Conservation (phyloP, 2,329 filamentous ascomycete genomes). For the Allantophomopsis lycopodina region DNA sequence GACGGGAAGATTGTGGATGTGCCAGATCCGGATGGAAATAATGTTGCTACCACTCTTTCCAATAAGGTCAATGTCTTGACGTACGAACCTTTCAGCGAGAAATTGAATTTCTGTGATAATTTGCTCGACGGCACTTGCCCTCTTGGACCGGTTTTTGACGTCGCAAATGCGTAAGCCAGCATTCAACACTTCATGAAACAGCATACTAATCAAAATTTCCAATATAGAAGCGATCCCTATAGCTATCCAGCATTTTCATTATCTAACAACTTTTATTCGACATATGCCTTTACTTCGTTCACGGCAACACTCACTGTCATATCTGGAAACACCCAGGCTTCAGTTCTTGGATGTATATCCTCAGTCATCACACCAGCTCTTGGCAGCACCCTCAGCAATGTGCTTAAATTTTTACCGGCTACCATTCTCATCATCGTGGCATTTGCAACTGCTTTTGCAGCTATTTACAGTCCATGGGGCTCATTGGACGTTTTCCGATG, state of each 20-base stretch:
- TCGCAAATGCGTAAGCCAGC: too few species aligned
- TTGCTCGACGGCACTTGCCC: conserved; percentile 57
- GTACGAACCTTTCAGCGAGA: conserved; percentile 51
- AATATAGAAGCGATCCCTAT: conserved; percentile 21
- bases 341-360: conserved; percentile 65
- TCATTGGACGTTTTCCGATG: conserved; percentile 82
- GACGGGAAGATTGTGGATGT: conserved; percentile 64
- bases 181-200: neutral
- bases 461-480: conserved; percentile 88
- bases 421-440: conserved; percentile 68
- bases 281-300: conserved; percentile 78
- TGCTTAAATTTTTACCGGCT: conserved; percentile 65
- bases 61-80: conserved; percentile 60
- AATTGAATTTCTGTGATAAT: conserved; percentile 52
- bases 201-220: conserved; percentile 2
- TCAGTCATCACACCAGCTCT: conserved; percentile 76
- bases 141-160: conserved; percentile 55
- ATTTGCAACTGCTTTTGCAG: conserved; percentile 70
- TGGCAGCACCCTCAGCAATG: conserved; percentile 50
- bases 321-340: conserved; percentile 52
- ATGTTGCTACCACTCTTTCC: conserved; percentile 60
- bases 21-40: conserved; percentile 31
- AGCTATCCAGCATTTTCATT: conserved; percentile 61
- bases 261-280: conserved; percentile 61
- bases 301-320: conserved; percentile 59